Conservation (phyloP, 2,329 filamentous ascomycete species). For the Aspergillus intermedius region DNA sequence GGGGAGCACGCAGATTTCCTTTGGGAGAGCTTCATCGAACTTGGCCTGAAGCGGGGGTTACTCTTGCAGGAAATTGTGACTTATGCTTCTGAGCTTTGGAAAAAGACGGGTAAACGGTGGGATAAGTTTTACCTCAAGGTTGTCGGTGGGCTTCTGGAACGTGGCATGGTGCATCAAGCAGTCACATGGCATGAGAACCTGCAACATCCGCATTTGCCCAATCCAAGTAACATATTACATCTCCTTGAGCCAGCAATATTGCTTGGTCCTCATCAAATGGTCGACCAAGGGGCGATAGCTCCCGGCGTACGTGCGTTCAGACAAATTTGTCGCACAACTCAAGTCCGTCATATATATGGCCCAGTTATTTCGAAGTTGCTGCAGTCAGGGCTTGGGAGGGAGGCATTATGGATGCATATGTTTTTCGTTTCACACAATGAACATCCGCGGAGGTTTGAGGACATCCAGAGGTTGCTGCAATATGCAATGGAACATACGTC, state of each 20-base stretch:
- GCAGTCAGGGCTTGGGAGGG: slow-evolving; percentile 27
- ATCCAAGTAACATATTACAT: slow-evolving; percentile 22
- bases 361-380: slow-evolving; percentile 38
- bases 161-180: slow-evolving; percentile 24
- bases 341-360: slow-evolving; percentile 38
- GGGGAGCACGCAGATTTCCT: slow-evolving; percentile 34
- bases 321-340: slow-evolving; percentile 34
- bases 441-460: slow-evolving; percentile 32
- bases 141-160: slow-evolving; percentile 29
- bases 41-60: slow-evolving; percentile 27
- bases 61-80: slow-evolving; percentile 27
- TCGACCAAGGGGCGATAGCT: slow-evolving; percentile 11
- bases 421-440: slow-evolving; percentile 39
- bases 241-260: slow-evolving; percentile 24
- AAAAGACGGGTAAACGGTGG: slow-evolving; percentile 33
- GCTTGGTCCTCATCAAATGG: slow-evolving; percentile 12
- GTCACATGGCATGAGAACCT: slow-evolving; percentile 33
- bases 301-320: slow-evolving; percentile 32
- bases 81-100: slow-evolving; percentile 37
- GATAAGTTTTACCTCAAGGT: slow-evolving; percentile 31
- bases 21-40: slow-evolving; percentile 36
- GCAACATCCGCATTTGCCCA: slow-evolving; percentile 25
- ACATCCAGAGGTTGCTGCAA: slow-evolving; percentile 36
- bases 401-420: slow-evolving; percentile 43
- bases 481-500: slow-evolving; percentile 30